Evolutionary conservation across 441 rosid genomes (phyloP), one percentile per base, ranked within the genome.

Genomic region (Euphorbia schlechtendalii): DNA sequence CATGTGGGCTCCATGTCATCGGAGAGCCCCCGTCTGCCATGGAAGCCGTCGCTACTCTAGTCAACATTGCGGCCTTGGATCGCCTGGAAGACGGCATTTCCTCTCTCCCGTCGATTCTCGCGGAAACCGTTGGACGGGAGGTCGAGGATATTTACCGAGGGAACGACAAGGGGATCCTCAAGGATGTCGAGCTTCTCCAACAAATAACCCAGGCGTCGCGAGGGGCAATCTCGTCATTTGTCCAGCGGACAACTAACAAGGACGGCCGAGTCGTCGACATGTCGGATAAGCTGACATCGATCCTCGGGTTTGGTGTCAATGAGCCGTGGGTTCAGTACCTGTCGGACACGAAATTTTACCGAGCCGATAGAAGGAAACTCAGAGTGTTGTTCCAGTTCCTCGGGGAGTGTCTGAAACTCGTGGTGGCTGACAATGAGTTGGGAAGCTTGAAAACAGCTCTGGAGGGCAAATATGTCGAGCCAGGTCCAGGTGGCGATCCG

Each of bases 41-140:
- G 86, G 99, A 94, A 81, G 99, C 98, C 20, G 83, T 94, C 70
- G 99, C 99, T n/a, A 94, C 99, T n/a, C 67, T 94, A 48, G 99
- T 94, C 8, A 94, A 94, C 72, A 94, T 94, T 66, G 99, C 99
- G 27, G 98, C 98, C 1, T 62, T 94, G 36, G 85, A 94, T 71
- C 96, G 99, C 13, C 92, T 89, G 1, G 98, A 94, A 56, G 99
- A 91, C 0, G 85, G 69, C 25, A 90, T 94, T 55, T 67, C 81
- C 21, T 80, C 96, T 0, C 86, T 94, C 60, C 99, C 99, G n/a
- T 28, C 89, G 63, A 89, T 89, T 52, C 71, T 94, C 72, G 98
- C 99, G 22, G 84, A 77, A 77, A 81, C 86, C 38, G 87, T 91
- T 46, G 99, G 99, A 66, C 78, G 96, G 58, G 64, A 82, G 61